These are phyloP conservation scores for Cercospora sesami DNA, from an alignment of 2,329 filamentous ascomycete genomes.

Conservation along the genomic window DNA sequence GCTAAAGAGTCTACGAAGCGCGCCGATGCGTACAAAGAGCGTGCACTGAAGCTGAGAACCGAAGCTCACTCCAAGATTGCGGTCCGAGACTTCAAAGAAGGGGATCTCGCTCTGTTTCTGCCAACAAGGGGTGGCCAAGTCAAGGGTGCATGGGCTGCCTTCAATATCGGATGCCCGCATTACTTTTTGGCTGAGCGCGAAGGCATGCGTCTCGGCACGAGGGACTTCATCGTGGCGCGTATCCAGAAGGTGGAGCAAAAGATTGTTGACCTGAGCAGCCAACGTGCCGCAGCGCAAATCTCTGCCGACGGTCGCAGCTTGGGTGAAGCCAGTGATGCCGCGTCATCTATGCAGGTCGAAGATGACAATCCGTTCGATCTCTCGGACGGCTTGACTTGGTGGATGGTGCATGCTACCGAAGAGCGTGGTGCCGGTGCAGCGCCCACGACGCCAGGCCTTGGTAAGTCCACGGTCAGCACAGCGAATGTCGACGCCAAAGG, in stretches of 20 bases:
- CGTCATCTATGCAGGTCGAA: slow-evolving; percentile 56
- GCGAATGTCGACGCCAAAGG: slow-evolving; percentile 85
- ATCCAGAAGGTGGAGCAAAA: slow-evolving; percentile 90
- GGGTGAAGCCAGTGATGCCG: slow-evolving; percentile 54
- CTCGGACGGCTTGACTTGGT: slow-evolving; percentile 93
- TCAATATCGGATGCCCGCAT: slow-evolving; percentile 95
- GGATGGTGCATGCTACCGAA: slow-evolving; percentile 87
- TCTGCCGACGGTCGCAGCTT: slow-evolving; percentile 46
- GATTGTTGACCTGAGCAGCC: slow-evolving; percentile 77
- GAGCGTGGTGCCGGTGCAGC: slow-evolving; percentile 73
- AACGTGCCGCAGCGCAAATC: slow-evolving; percentile 49
- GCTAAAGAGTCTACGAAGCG: slow-evolving; percentile 57
- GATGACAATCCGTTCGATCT: slow-evolving; percentile 97
- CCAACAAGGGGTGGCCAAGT: slow-evolving; percentile 86
- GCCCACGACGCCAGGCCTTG: slow-evolving; percentile 86
- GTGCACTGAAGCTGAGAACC: slow-evolving; percentile 74
- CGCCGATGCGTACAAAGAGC: slow-evolving; percentile 69
- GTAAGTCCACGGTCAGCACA: slow-evolving; percentile 86
- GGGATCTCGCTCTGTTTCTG: slow-evolving; percentile 88
- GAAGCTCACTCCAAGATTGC: slow-evolving; percentile 96
- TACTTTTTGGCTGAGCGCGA: slow-evolving; percentile 96
- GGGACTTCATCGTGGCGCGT: slow-evolving; percentile 95
- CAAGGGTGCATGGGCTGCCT: slow-evolving; percentile 93
- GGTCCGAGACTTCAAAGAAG: slow-evolving; percentile 92
- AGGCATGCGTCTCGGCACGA: slow-evolving; percentile 74